Conservation (phyloP, 208 protist genomes). For the Acanthamoeba royreba region DNA sequence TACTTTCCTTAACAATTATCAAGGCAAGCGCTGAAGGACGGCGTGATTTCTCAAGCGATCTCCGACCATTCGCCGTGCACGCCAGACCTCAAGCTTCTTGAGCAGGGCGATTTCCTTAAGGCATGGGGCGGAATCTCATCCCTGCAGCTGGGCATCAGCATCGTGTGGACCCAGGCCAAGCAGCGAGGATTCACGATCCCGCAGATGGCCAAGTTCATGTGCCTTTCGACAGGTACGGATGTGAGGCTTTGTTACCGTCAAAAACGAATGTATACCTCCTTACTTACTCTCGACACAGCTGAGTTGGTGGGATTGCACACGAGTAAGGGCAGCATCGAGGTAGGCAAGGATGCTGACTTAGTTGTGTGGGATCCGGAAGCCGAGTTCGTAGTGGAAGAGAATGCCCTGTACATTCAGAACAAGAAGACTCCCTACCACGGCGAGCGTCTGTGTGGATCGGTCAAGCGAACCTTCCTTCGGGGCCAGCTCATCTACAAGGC, state of each 20-base stretch:
- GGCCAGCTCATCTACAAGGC: conserved; percentile 46
- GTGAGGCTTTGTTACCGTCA: too few species aligned
- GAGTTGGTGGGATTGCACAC: conserved; percentile 54
- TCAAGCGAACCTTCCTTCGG: conserved; percentile 50
- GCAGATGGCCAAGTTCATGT: conserved; percentile 57
- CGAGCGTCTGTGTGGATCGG: background rate
- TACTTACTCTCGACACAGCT: background rate
- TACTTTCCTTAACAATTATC: background rate
- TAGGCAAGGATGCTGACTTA: conserved; percentile 70
- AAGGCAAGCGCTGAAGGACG: conserved; percentile 40
- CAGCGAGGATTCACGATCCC: background rate
- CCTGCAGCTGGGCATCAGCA: conserved; percentile 56
- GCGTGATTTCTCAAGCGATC: conserved; percentile 58
- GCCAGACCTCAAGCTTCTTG: conserved; percentile 63
- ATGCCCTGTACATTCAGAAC: conserved; percentile 40
- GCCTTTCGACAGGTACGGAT: background rate
- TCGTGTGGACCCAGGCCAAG: conserved; percentile 65
- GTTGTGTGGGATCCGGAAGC: conserved; percentile 66
- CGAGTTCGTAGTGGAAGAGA: conserved; percentile 35
- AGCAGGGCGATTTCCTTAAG: conserved; percentile 65
- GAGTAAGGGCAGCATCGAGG: conserved; percentile 60
- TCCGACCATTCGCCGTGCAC: conserved; percentile 73
- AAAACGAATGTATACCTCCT: background rate
- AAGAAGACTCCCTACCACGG: conserved; percentile 54
- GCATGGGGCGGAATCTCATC: conserved; percentile 75